Base-by-base conservation (phyloP, 129 eudicot genomes). In the Pulicaria dysenterica region DNA sequence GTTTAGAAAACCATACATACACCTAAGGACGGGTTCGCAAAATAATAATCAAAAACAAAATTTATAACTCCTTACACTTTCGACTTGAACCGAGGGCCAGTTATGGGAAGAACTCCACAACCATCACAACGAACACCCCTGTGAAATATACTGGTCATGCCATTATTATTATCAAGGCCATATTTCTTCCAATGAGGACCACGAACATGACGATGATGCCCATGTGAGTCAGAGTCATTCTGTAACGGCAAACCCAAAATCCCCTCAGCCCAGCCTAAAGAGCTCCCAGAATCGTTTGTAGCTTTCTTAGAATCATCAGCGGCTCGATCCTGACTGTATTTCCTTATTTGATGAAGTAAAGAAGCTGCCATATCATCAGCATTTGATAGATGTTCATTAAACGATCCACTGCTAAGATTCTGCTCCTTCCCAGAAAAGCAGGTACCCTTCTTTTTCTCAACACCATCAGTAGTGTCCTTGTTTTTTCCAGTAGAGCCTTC, bases 91-190 rank as follows among this genome's bases (percentile, higher is more conserved):
- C 97, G 89, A 7, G 91, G 89, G 51, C 99, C 99, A 60, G 75
- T 79, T 53, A 94, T 94, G 3, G 99, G 97, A 73, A 82, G 79
- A 44, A 81, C 86, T 45, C 96, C 91, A 75, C 99, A 94, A 8
- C 93, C 96, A 73, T 94, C 96, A 47, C 99, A 94, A 19, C 85
- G 75, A 63, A 94, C 91, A 43, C 99, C 99, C 62, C 85, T 79
- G 41, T 94, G 99, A 75, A 90, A 86, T 7, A 82, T 15, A 75
- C 37, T 73, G 16, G 80, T 80, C 0, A 66, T 5, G 64, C 85
- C 86, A 67, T 83, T 80, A 53, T 73, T 65, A 16, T 73, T 65
- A 16, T 74, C 40, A 48, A 59, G 84, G 36, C 70, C 70, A 34
- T 44, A 13, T 58, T 86, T 78, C 71, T 69, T 82, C 58, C 76